Conservation (phyloP, 441 rosid genomes). For the Erodium texanum region DNA sequence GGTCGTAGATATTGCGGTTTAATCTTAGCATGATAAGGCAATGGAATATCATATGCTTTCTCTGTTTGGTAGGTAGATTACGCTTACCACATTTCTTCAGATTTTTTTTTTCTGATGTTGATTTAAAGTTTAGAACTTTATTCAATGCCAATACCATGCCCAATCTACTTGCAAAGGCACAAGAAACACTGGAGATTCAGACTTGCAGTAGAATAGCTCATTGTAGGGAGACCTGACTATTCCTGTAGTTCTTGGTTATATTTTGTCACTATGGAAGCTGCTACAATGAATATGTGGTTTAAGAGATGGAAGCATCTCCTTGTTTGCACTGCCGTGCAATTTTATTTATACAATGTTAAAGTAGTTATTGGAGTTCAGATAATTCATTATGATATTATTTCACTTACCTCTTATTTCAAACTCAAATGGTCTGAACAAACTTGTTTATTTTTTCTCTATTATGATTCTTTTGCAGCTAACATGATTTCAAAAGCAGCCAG, state of each 20-base stretch:
- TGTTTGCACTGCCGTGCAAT: not conserved
- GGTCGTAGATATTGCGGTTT: not conserved
- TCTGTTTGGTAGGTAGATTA: not conserved
- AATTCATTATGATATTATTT: conserved; percentile 4
- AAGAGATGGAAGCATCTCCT: not conserved
- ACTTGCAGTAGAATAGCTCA: not conserved
- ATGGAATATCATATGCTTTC: not conserved
- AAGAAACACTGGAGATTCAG: not conserved
- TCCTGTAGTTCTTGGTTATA: not conserved
- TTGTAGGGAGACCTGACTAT: not conserved
- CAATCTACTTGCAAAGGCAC: not conserved
- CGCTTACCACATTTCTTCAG: too few species aligned
- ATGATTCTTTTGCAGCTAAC: not conserved
- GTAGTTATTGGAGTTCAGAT: not conserved
- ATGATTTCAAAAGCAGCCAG: not conserved
- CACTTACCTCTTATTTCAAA: not conserved
- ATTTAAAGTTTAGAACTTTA: not conserved
- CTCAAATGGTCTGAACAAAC: not conserved
- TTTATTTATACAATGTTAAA: not conserved
- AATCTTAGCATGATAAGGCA: not conserved
- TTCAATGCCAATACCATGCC: not conserved
- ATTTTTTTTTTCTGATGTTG: too few species aligned
- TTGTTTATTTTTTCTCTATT: not conserved
- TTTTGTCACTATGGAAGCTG: not conserved
- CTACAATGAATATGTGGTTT: not conserved